These are phyloP conservation scores for Salmacisia buchloeana DNA, from an alignment of 1,284 basidiomycete species.

Conservation along the genomic window DNA sequence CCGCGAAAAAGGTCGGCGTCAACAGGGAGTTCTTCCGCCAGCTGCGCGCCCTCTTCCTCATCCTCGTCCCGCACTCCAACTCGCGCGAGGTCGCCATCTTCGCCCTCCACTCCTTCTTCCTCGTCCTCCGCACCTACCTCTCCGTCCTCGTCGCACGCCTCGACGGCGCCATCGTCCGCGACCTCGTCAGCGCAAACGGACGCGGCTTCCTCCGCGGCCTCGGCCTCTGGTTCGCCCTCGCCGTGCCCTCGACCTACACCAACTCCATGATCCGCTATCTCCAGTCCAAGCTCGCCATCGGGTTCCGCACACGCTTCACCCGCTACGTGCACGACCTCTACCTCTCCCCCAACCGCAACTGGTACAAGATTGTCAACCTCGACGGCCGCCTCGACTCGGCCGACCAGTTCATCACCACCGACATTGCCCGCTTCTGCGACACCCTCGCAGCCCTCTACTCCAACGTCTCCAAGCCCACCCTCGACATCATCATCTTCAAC, in stretches of 20 bases:
- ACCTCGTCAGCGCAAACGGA: constrained; percentile 80
- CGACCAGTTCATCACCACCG: constrained; percentile 73
- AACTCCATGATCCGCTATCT: constrained; percentile 92
- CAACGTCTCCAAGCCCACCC: constrained; percentile 66
- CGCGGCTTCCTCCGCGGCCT: constrained; percentile 77
- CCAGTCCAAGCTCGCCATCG: constrained; percentile 80
- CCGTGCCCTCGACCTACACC: constrained; percentile 88
- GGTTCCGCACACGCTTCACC: constrained; percentile 78
- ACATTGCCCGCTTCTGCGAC: constrained; percentile 85
- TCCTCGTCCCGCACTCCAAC: constrained; percentile 37
- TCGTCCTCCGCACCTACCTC: constrained; percentile 77
- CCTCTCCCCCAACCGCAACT: constrained; percentile 55
- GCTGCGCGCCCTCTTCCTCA: constrained; percentile 46
- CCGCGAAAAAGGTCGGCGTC: constrained; percentile 54
- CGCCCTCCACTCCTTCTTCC: constrained; percentile 74
- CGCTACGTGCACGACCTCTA: constrained; percentile 91
- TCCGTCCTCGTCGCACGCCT: constrained; percentile 81
- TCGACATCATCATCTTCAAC: constrained; percentile 89
- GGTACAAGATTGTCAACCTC: constrained; percentile 54
- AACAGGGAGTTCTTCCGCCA: constrained; percentile 71
- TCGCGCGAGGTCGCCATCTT: constrained; percentile 71
- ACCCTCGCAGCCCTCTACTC: constrained; percentile 75
- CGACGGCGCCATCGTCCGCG: constrained; percentile 82
- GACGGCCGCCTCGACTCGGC: constrained; percentile 46
- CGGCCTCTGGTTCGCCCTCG: constrained; percentile 80